Percentiles rank a stretch among this genome's conserved stretches.
Evolutionary conservation across 2,329 filamentous ascomycete species (phyloP).

Genomic region (Curvularia eragrostidis): DNA sequence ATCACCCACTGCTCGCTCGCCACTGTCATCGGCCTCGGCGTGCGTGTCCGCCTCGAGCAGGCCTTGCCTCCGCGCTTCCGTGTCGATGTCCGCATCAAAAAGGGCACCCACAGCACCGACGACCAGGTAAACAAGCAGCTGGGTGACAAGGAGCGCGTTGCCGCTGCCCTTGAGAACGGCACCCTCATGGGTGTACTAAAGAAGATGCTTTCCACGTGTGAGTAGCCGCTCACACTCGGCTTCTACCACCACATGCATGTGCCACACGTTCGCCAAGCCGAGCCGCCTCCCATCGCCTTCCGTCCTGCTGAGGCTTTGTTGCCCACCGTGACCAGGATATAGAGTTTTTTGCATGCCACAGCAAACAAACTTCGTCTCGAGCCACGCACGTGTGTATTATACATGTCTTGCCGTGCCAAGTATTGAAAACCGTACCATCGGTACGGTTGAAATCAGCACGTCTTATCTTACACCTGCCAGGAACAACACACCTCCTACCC

Average conservation of each 20-base stretch:
- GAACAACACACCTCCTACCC: neutral
- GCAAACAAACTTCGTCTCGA: neutral
- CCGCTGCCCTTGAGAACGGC: conserved; percentile 91
- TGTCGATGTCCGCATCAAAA: conserved; percentile 91
- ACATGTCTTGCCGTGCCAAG: neutral
- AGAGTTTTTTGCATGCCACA: neutral
- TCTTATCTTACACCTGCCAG: neutral
- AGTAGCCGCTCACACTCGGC: conserved; percentile 48
- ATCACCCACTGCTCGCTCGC: conserved; percentile 97
- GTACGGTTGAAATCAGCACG: neutral
- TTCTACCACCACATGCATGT: conserved; percentile 4
- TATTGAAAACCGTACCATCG: neutral
- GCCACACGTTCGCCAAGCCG: conserved; percentile 2
- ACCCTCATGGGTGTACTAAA: conserved; percentile 85
- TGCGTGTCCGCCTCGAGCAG: conserved; percentile 89
- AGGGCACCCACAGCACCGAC: conserved; percentile 92
- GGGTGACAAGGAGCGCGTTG: conserved; percentile 94
- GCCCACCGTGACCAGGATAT: neutral
- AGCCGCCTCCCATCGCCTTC: neutral
- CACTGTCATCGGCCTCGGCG: conserved; percentile 92
- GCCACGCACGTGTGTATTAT: neutral
- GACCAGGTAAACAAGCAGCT: conserved; percentile 98
- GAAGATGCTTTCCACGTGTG: conserved; percentile 91
- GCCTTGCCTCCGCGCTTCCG: conserved; percentile 89
- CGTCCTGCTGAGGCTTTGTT: neutral